Evolutionary conservation across 2,329 filamentous ascomycete species (phyloP), one percentile per base, ranked within the genome.

Genomic region (Myriosclerotinia scirpicola): DNA sequence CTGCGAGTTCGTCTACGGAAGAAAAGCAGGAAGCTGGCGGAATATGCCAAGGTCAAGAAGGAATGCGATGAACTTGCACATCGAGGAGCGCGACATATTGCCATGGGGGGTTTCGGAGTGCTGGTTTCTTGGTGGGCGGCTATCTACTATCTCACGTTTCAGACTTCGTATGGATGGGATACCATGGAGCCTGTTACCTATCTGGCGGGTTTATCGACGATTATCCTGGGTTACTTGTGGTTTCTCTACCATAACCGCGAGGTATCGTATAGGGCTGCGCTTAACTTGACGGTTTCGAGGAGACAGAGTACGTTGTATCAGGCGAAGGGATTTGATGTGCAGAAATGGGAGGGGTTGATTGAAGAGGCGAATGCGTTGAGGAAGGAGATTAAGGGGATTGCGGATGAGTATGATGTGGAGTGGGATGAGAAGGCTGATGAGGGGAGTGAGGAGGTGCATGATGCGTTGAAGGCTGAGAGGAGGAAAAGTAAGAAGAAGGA

Each of bases 161-260:
- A 85, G 71, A 96, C 92, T 0, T 87, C 92, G 53, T 82, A 90
- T 68, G 93, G 93, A 6, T 97, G 93, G 93, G 92, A 96, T 73
- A 85, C 92, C 8, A 93, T 97, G 82, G 93, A 96, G 78, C 93
- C 92, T 0, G 87, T 96, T 2, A 96, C 92, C 0, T 97, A 97
- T 75, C 86, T 97, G 20, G 92, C 91, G 2, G 91, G 92, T n/a
- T 82, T 97, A 70, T 87, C 88, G 0, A 93, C 90, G 15, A 86
- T 97, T 74, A 96, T 97, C 81, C 89, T 89, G 9, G 93, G 92
- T 71, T 97, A 97, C 75, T 82, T 96, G 64, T 97, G 92, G 92
- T 97, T 97, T 77, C 81, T 97, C 15, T 96, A 93, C 79, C 91
- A 97, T 80, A 96, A 93, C 79, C 87, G 91, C 26, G 93, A 97